A percentile compares a stretch with the other conserved stretches of the same genome.
phyloP scores from a whole-genome alignment of 73 alveolate species.

The Paramecium sexaurelia region DNA sequence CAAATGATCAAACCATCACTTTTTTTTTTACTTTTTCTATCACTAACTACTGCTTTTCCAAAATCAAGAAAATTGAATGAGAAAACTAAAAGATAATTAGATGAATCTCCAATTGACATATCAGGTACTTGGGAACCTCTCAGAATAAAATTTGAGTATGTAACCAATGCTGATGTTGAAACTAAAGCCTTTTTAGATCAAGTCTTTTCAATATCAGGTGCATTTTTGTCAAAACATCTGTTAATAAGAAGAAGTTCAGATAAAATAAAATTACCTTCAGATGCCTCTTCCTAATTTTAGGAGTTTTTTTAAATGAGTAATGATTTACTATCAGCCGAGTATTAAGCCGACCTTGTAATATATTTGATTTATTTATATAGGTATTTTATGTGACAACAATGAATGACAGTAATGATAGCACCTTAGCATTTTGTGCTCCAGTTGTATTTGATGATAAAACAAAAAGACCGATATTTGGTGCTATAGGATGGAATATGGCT shows the following conservation, averaged over 20 bases:
- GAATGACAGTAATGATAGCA: not conserved
- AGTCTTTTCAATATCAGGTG: not conserved
- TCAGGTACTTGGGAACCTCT: not conserved
- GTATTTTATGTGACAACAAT: not conserved
- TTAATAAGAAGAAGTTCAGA: not conserved
- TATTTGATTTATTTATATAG: not conserved
- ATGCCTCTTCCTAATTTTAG: not conserved
- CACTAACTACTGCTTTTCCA: not conserved
- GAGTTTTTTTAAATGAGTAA: not conserved
- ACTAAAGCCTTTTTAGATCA: not conserved
- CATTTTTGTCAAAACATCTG: not conserved
- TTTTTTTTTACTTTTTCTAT: not conserved
- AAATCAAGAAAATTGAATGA: not conserved
- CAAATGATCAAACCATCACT: not conserved
- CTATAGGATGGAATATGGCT: constrained; percentile 13
- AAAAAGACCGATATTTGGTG: constrained; percentile 5
- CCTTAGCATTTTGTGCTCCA: not conserved
- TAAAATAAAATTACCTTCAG: not conserved
- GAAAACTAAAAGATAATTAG: not conserved
- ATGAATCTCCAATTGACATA: not conserved
- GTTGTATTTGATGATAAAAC: not conserved
- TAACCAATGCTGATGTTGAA: not conserved
- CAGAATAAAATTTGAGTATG: not conserved
- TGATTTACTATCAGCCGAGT: not conserved
- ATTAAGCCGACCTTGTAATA: not conserved